Base-by-base conservation (phyloP, 345 rosid species). In the Heritiera littoralis region DNA sequence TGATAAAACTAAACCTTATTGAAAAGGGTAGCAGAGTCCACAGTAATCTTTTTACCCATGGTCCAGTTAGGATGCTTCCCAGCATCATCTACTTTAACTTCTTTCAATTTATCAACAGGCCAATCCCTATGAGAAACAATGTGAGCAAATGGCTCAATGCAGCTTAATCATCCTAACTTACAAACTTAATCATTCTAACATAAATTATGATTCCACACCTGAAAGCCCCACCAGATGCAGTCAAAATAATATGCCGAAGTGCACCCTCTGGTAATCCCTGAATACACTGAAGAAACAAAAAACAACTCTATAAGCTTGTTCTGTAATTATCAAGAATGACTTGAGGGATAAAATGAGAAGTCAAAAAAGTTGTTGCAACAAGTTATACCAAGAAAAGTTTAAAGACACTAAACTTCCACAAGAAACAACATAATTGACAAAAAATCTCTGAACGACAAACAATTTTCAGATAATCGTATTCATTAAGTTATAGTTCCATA, bases 201-300 rank as follows among this genome's bases (percentile, higher is more conserved):
- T 61, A 78, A 76, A 75, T 64, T 65, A 72, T 67, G 43, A 78
- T 60, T 75, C 72, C 90, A 74, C 76, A 96, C 99, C 97, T 94
- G 93, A 94, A 96, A 79, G 98, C 91, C 73, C 99, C 99, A 80
- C 99, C 99, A 77, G 99, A 96, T 45, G 98, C 97, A 52, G 99
- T 96, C 77, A 96, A 90, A 82, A 96, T 94, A 77, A 94, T 91
- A 51, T 86, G 90, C 67, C 97, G 85, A 48, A 96, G 87, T 77
- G 97, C 97, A 70, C 93, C 97, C 76, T 92, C 97, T 1, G 95
- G 92, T 75, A 94, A 87, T 81, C 99, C 98, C 80, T 96, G 99
- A 78, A 96, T 92, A 85, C 99, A 96, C 98, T 94, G 93, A 65
- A 85, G 81, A 83, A 71, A 79, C 61, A 72, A 66, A 74, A 84